Base-by-base conservation (phyloP, 495 filamentous ascomycete species). In the Daldinia decipiens region DNA sequence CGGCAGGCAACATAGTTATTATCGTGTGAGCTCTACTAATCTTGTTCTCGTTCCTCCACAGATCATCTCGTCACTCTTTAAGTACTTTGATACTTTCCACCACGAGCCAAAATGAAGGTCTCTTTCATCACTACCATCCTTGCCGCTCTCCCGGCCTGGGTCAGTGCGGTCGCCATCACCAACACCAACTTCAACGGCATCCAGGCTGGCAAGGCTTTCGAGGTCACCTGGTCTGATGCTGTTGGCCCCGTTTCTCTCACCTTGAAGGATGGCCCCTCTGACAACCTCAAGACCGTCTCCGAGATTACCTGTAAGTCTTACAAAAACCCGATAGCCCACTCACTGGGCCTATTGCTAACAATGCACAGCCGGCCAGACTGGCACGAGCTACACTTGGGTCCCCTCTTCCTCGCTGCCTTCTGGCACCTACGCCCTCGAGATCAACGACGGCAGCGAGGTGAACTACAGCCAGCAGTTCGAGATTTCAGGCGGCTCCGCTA, bases 381-480 rank as follows among this genome's bases (percentile, higher is more conserved):
- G 72, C 36, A 59, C 40, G 54, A 75, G 74, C 53, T 81, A 76
- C 78, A 79, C 71, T 57, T 82, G 72, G 71, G 73, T 72, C 34
- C 68, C 74, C 11, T 76, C 77, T 50, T n/a, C 72, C 11, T 71
- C 65, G 56, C 63, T 79, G 15, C 68, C 81, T 61, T 74, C 79
- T 15, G 83, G 75, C 68, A 78, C 72, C 29, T 85, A 84, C 60
- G 82, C 81, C 71, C 71, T 85, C 66, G 67, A 78, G 75, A 82
- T 85, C 73, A 78, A 76, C 51, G 70, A 73, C 38, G 74, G 52
- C 32, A 59, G 31, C 27, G 73, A 77, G 19, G 64, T 69, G 59
- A 85, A 85, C 81, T 85, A 77, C 78, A 82, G 79, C 72, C 1
- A 63, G 31, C 74, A 76, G 66, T 83, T 82, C 68, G 4, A 60